These are phyloP conservation scores for Boletus pseudopeckii DNA, from an alignment of 768 basidiomycete genomes.

Conservation along the genomic window DNA sequence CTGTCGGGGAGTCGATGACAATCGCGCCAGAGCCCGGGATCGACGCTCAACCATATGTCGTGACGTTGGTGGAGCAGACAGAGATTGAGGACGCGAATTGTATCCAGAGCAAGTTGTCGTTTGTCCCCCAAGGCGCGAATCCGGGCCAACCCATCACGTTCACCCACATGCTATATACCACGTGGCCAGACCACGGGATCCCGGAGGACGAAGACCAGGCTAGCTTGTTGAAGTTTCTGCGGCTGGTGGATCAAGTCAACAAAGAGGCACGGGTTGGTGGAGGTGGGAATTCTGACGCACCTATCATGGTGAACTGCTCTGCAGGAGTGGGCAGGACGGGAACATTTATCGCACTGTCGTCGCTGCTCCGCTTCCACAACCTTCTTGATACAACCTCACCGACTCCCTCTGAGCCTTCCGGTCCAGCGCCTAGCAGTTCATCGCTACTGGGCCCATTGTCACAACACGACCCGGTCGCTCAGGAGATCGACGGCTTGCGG, in stretches of 20 bases:
- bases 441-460: constrained; percentile 63
- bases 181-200: constrained; percentile 88
- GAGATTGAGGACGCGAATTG: constrained; percentile 56
- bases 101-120: constrained; percentile 56
- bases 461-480: constrained; percentile 50
- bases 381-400: constrained; percentile 36
- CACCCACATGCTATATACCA: constrained; percentile 66
- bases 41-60: constrained; percentile 44
- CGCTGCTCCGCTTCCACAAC: constrained; percentile 63
- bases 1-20: constrained; percentile 50
- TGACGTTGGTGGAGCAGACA: constrained; percentile 50
- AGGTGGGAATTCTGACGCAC: constrained; percentile 67
- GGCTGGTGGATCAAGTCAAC: constrained; percentile 63
- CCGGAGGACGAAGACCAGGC: constrained; percentile 57
- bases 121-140: constrained; percentile 37
- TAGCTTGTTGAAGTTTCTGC: constrained; percentile 59
- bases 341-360: constrained; percentile 77
- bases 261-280: constrained; percentile 38
- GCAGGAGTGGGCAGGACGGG: constrained; percentile 88
- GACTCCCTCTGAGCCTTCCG: constrained; percentile 21
- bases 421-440: constrained; percentile 32
- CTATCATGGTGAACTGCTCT: constrained; percentile 79
- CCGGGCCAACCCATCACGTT: constrained; percentile 45
- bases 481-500: constrained; percentile 73
- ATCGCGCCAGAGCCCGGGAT: constrained; percentile 45